These are phyloP conservation scores for Emergomyces africanus DNA, from an alignment of 2,329 filamentous ascomycete genomes.

Conservation along the genomic window DNA sequence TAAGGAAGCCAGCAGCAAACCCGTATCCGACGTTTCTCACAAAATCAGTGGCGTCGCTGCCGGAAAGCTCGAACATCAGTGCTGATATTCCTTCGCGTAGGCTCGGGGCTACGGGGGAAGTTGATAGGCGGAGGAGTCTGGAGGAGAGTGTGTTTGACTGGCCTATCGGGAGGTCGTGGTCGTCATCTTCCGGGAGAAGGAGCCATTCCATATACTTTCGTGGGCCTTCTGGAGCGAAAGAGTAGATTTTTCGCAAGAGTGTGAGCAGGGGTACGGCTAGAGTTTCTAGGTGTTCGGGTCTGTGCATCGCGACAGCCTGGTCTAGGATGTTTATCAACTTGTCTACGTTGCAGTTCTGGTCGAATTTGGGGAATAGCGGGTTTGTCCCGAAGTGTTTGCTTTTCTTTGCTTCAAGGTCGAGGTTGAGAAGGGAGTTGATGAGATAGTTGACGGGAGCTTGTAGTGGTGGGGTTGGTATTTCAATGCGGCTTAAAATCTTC, in stretches of 20 bases:
- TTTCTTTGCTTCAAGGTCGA: slow-evolving; percentile 52
- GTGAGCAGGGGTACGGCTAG: slow-evolving; percentile 61
- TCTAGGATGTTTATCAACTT: slow-evolving; percentile 60
- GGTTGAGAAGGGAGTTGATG: slow-evolving; percentile 68
- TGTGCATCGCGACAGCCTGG: slow-evolving; percentile 49
- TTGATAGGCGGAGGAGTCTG: slow-evolving; percentile 63
- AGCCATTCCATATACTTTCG: slow-evolving; percentile 49
- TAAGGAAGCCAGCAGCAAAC: slow-evolving; percentile 79
- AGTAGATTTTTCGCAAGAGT: slow-evolving; percentile 58
- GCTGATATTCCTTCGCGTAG: slow-evolving; percentile 63
- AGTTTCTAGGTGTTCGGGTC: slow-evolving; percentile 58
- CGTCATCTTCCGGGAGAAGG: slow-evolving; percentile 64
- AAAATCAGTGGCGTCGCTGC: slow-evolving; percentile 64
- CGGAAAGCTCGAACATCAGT: slow-evolving; percentile 77
- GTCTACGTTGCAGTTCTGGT: slow-evolving; percentile 47
- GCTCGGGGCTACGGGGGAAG: slow-evolving; percentile 56
- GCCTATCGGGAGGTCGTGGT: slow-evolving; percentile 67
- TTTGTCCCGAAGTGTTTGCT: slow-evolving; percentile 30
- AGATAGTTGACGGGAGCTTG: slow-evolving; percentile 59
- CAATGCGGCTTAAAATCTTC: slow-evolving; percentile 51
- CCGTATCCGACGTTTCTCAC: slow-evolving; percentile 91
- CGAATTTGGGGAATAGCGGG: slow-evolving; percentile 53
- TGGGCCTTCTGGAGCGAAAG: slow-evolving; percentile 50
- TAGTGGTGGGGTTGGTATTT: slow-evolving; percentile 52
- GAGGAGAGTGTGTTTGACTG: slow-evolving; percentile 61